These are phyloP conservation scores for Metroxylon sagu DNA, from an alignment of 176 grass and related monocot species.

Conservation along the genomic window DNA sequence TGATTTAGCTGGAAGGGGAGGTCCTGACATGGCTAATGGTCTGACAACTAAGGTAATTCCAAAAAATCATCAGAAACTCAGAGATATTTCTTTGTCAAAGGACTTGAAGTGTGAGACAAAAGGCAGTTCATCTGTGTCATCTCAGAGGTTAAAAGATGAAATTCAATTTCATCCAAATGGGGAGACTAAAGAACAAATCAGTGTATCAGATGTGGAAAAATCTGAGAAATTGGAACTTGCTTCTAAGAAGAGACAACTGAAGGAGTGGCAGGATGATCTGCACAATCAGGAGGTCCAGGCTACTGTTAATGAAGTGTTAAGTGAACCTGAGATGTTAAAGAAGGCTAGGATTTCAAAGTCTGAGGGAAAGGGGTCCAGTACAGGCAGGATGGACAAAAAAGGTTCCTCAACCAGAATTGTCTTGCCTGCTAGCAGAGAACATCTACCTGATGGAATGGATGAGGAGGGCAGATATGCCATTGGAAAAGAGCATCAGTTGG, in stretches of 20 bases:
- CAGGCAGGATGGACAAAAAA: constrained; percentile 14
- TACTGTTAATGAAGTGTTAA: constrained; percentile 26
- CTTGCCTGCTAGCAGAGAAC: constrained; percentile 15
- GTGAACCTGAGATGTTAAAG: constrained; percentile 28
- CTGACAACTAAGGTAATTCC: constrained; percentile 18
- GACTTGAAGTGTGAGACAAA: constrained; percentile 24
- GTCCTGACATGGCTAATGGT: constrained; percentile 6
- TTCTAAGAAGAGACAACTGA: constrained; percentile 42
- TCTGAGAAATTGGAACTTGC: constrained; percentile 20
- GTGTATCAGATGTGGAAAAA: constrained; percentile 23
- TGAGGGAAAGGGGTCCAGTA: constrained; percentile 30
- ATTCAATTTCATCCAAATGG: constrained; percentile 26
- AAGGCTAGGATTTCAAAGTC: constrained; percentile 10
- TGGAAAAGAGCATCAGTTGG: constrained; percentile 9
- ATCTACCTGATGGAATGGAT: constrained; percentile 27
- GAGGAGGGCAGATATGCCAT: constrained; percentile 7
- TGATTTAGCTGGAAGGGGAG: constrained; percentile 24
- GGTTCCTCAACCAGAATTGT: constrained; percentile 2
- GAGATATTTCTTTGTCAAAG: constrained; percentile 20
- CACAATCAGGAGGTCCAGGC: constrained; percentile 10
- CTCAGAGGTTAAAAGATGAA: constrained; percentile 24
- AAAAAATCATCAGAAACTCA: constrained; percentile 17
- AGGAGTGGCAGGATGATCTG: constrained; percentile 24
- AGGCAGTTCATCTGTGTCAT: constrained; percentile 17
- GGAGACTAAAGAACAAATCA: not conserved